These are phyloP conservation scores for Nigrospora osmanthi DNA, from an alignment of 2,329 filamentous ascomycete species.

Conservation along the genomic window DNA sequence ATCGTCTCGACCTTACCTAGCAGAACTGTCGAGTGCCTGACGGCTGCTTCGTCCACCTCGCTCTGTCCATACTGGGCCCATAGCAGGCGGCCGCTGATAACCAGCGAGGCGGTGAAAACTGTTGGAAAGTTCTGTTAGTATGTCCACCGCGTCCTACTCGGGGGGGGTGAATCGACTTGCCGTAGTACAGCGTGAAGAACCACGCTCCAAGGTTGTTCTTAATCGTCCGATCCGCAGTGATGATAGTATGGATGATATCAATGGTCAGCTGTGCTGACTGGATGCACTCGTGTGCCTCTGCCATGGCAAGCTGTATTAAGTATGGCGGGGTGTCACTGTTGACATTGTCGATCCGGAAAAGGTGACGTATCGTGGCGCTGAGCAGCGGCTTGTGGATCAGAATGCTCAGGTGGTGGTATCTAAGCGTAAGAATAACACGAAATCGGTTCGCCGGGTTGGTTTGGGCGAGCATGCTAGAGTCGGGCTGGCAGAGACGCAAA, in stretches of 20 bases:
- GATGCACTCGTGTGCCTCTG: not conserved
- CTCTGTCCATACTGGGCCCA: not conserved
- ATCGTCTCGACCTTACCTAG: not conserved
- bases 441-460: not conserved
- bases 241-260: constrained; percentile 1
- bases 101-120: constrained; percentile 1
- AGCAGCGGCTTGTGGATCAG: constrained; percentile 1
- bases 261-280: not conserved
- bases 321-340: not conserved
- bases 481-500: not conserved
- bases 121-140: not conserved
- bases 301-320: not conserved
- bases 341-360: not conserved
- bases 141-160: not conserved
- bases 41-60: not conserved
- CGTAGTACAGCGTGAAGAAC: constrained; percentile 1
- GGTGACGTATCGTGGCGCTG: not conserved
- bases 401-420: not conserved
- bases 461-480: not conserved
- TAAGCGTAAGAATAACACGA: not conserved
- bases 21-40: not conserved
- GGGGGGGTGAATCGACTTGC: not conserved
- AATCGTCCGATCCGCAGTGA: not conserved
- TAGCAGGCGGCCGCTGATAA: not conserved
- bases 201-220: not conserved